Base-by-base conservation (phyloP, 169 alveolate species). In the Perkinsus olseni region DNA sequence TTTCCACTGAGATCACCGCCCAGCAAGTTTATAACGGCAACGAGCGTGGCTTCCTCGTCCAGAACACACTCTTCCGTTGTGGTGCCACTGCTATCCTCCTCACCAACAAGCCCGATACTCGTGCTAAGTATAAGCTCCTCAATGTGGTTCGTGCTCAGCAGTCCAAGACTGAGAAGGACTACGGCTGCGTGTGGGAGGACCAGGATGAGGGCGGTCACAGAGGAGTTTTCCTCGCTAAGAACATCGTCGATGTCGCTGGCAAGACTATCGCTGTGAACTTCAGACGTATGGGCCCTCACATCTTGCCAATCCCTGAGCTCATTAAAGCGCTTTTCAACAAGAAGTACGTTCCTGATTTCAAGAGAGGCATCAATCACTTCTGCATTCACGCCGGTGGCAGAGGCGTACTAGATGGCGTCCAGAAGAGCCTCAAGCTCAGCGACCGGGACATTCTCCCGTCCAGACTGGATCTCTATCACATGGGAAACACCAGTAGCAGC, bases 361-460 rank as follows among this genome's bases (percentile, higher is more conserved):
- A 91, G 93, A 91, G 38, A 39, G 48, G 93, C 74, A 91, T 91
- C 74, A 62, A 91, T 74, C 93, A 91, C n/a, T 91, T 91, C 74
- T 91, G 93, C 74, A 91, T 91, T 39, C 93, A 91, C 39, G 93
- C 93, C 8, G 93, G 93, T 20, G 93, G 93, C 40, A 36, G 93
- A 10, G 93, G 74, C 0, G 93, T 91, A 24, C n/a, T 91, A 6
- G 93, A 91, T 13, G 93, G 74, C n/a, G 93, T 91, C 34, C 74
- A 91, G n/a, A 91, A 91, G 74, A 91, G 38, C 93, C 93, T 91
- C 28, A 21, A 36, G 31, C 93, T 91, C 24, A 39, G 74, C 28
- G 93, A 91, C 38, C 93, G 93, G 40, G 93, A 91, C 39, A 62
- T 91, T 17, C 82, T 39, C 40, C 93, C 93, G 21, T 91, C 93